These are phyloP conservation scores for Vitis rotundifolia DNA, from an alignment of 164 flowering plant genomes.

Conservation along the genomic window DNA sequence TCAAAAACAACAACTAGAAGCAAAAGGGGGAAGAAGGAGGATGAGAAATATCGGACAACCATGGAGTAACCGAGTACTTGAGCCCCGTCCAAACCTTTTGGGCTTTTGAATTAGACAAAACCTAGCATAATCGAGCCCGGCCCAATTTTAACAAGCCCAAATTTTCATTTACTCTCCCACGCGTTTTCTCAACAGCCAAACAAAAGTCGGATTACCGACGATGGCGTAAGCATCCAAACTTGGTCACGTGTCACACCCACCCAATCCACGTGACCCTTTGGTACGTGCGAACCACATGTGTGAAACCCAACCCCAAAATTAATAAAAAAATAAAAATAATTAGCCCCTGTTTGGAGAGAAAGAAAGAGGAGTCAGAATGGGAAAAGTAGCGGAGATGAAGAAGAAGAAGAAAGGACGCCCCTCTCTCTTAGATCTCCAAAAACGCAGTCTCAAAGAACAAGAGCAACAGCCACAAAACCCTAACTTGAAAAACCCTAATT, in stretches of 20 bases:
- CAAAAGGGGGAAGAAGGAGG: too few relatives aligned
- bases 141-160: too few relatives aligned
- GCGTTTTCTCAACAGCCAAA: too few relatives aligned
- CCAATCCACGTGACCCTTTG: neutral
- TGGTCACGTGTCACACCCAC: neutral
- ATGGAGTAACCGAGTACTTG: too few relatives aligned
- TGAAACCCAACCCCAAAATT: neutral
- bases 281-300: slow-evolving; percentile 1
- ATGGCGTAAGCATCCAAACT: too few relatives aligned
- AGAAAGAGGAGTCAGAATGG: slow-evolving; percentile 18
- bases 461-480: slow-evolving; percentile 16
- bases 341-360: slow-evolving; percentile 15
- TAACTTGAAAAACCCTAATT: slow-evolving; percentile 18
- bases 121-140: too few relatives aligned
- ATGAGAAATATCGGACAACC: too few relatives aligned
- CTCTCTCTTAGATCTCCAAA: slow-evolving; percentile 68
- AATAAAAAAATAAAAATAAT: neutral
- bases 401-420: slow-evolving; percentile 93
- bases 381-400: slow-evolving; percentile 22
- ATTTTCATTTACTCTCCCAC: too few relatives aligned
- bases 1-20: too few relatives aligned
- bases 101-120: too few relatives aligned
- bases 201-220: too few relatives aligned
- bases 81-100: too few relatives aligned
- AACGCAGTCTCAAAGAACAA: slow-evolving; percentile 45